Evolutionary conservation across 2,329 filamentous ascomycete genomes (phyloP), one percentile per base, ranked within the genome.

Genomic region (Zymoseptoria pseudotritici): DNA sequence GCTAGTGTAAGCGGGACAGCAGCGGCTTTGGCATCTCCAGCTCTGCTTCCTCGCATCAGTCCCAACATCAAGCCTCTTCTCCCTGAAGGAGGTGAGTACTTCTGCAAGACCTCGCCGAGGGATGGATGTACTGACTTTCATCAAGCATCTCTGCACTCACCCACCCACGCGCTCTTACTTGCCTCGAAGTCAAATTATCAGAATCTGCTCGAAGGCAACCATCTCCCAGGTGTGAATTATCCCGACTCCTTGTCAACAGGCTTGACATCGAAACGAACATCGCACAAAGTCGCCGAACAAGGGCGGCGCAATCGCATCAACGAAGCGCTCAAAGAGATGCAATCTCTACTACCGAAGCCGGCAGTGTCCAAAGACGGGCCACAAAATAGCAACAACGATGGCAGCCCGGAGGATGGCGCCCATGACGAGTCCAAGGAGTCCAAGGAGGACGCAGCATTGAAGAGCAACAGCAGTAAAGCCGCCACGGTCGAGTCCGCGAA

Each of bases 401-500:
- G 69, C 13, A 74, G 70, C 26, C 77, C 77, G 52, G 77, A 76
- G 63, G 78, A 79, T 31, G 77, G 75, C 19, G 80, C 79, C 24
- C 79, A 79, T 1, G 74, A 59, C 21, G 63, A 71, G 9, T 61
- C 61, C 26, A 69, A 71, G 53, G 73, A 72, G 3, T 67, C 69
- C n/a, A 74, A 75, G 52, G 69, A 67, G 31, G 67, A 69, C 13
- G 68, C 67, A 10, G 65, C 64, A 2, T 78, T 76, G 10, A 82
- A 85, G 56, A 85, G 88, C 31, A 72, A 70, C 54, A 91, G 87
- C 69, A 97, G 91, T 76, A 99, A 97, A 74, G 94, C 94, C 1
- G 96, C 90, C 67, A 97, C 95, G 0, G 94, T 99, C n/a, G 94
- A 99, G 75, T 87, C 90, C 76, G 94, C 94, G 1, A 97, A 97